Evolutionary conservation across 306 rosid species (phyloP).

Genomic region (Argentina anserina): DNA sequence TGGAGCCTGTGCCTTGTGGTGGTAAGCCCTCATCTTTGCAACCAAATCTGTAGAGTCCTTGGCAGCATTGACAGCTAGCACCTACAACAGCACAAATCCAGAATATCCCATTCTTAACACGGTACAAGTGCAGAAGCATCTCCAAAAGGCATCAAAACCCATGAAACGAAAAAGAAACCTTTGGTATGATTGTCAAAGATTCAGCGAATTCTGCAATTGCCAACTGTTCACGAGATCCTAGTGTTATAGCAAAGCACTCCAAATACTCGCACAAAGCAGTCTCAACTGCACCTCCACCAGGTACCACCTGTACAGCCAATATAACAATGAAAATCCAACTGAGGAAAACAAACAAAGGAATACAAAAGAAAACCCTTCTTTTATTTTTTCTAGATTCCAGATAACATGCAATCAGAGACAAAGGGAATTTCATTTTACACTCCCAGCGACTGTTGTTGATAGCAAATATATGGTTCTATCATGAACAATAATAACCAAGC

Average conservation of each 20-base stretch:
- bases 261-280: constrained; percentile 86
- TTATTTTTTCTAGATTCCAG: background rate
- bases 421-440: background rate
- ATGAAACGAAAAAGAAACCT: constrained; percentile 29
- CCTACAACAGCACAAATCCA: constrained; percentile 43
- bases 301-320: constrained; percentile 65
- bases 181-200: constrained; percentile 80
- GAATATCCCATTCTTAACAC: background rate
- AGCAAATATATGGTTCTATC: background rate
- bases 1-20: constrained; percentile 71
- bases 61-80: constrained; percentile 96
- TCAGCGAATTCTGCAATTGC: constrained; percentile 98
- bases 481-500: background rate
- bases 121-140: background rate
- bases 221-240: constrained; percentile 98
- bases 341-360: background rate
- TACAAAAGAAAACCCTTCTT: background rate
- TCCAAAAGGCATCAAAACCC: background rate
- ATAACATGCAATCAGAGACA: background rate
- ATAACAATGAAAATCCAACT: background rate
- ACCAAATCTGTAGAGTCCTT: constrained; percentile 96
- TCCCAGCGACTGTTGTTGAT: background rate
- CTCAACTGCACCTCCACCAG: constrained; percentile 99
- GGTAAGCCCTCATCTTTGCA: constrained; percentile 84
- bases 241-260: constrained; percentile 92